Evolutionary conservation across 176 grass and related monocot species (phyloP).

Genomic region (Ampelocalamus luodianensis): DNA sequence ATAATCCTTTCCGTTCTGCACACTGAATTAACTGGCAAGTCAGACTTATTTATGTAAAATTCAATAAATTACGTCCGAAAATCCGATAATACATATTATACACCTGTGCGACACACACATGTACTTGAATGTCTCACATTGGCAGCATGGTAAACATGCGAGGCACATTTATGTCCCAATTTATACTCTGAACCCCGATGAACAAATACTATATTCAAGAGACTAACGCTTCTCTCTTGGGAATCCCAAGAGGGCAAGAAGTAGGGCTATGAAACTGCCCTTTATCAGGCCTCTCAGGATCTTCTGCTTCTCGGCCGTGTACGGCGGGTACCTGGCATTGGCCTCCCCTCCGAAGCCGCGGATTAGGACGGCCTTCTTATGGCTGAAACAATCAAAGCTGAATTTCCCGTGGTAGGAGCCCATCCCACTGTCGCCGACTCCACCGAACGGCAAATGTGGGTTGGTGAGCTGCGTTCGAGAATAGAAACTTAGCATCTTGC

Average conservation of each 20-base stretch:
- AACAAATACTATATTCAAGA: background rate
- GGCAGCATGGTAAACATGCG: background rate
- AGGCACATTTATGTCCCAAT: background rate
- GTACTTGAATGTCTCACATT: background rate
- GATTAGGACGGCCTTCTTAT: conserved; percentile 72
- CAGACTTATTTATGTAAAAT: conserved; percentile 25
- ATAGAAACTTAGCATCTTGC: background rate
- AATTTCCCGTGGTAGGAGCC: conserved; percentile 94
- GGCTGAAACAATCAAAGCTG: conserved; percentile 82
- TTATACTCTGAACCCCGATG: conserved; percentile 1
- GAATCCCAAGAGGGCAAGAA: conserved; percentile 66
- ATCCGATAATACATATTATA: background rate
- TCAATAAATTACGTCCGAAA: background rate
- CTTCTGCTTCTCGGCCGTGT: conserved; percentile 67
- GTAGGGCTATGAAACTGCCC: conserved; percentile 71
- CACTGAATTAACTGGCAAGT: conserved; percentile 4
- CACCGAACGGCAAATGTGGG: conserved; percentile 73
- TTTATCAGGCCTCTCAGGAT: conserved; percentile 72
- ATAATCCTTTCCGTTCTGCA: background rate
- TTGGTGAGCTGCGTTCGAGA: conserved; percentile 61
- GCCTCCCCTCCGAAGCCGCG: conserved; percentile 63
- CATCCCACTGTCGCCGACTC: conserved; percentile 82
- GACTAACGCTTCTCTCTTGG: conserved; percentile 50
- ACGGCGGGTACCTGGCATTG: conserved; percentile 73
- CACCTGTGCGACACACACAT: conserved; percentile 3